Evolutionary conservation across 2,329 filamentous ascomycete species (phyloP), one percentile per base, ranked within the genome.

Genomic region (Malbranchea cinnamomea): DNA sequence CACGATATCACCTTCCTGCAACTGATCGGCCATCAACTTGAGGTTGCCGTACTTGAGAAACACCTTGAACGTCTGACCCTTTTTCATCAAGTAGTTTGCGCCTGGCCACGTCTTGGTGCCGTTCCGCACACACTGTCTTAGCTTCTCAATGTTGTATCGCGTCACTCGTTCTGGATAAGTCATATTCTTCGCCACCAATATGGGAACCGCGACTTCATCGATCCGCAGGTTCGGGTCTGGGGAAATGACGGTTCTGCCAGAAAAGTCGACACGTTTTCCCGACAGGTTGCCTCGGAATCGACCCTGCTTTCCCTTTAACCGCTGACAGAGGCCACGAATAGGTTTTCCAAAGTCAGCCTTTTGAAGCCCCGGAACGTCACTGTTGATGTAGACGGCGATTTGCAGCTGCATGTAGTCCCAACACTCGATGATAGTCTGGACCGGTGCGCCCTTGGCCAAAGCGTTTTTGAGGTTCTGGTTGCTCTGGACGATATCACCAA

Each of bases 231-330:
- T 98, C 3, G 89, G 89, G 54, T 98, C 89, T 0, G 89, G 89
- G 1, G 85, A 93, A 54, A 98, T 98, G 54, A 98, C 89, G 1
- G 89, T 98, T 52, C 89, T 75, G 11, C 84, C 89, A 7, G 89
- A 98, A 55, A 95, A 98, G 51, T 98, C 87, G 31, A 98, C 89
- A 68, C 89, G 87, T 57, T 98, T 98, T 50, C 89, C 89, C 0
- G 87, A 95, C 36, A 98, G 57, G 46, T 98, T 98, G 35, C 91
- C 89, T 59, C 89, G 78, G 57, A 98, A 98, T 32, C 89, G 81
- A 32, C 89, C 89, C 49, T 95, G 87, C 49, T 98, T 98, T 42
- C 89, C 89, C 58, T 98, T 98, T 27, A 98, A 57, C 10, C 89
- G 74, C 55, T 95, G 89, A 37, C 87, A 93, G 49, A 98, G 91